A percentile compares a stretch with the other conserved stretches of the same genome.
Evolutionary conservation across 768 basidiomycete species (phyloP).

Genomic region (Pleurotus platypus): DNA sequence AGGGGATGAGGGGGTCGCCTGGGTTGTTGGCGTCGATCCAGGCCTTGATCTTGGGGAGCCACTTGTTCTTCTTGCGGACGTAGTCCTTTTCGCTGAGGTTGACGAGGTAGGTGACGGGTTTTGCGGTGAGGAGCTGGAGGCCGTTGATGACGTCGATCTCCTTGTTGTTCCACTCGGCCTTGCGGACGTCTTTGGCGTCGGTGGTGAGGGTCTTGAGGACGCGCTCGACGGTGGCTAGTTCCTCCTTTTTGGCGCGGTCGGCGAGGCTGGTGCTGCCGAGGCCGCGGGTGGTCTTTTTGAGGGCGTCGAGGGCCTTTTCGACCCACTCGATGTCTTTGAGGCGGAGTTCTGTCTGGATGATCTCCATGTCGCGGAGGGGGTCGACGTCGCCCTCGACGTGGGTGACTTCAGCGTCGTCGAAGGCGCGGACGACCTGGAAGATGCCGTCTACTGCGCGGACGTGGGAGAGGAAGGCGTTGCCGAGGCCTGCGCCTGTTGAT

Average conservation of each 20-base stretch:
- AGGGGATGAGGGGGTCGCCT: conserved; percentile 93
- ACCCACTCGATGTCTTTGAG: conserved; percentile 99
- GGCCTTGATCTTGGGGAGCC: conserved; percentile 95
- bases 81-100: conserved; percentile 96
- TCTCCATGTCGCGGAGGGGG: conserved; percentile 95
- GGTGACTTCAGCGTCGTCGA: conserved; percentile 98
- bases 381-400: conserved; percentile 99
- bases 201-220: conserved; percentile 10
- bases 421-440: conserved; percentile 96
- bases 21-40: conserved; percentile 98
- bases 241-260: conserved; percentile 95
- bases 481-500: conserved; percentile 95
- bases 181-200: conserved; percentile 75
- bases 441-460: conserved; percentile 99
- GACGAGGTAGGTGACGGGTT: conserved; percentile 96
- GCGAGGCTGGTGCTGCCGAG: conserved; percentile 78
- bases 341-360: conserved; percentile 90
- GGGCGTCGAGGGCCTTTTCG: conserved; percentile 78
- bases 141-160: conserved; percentile 94
- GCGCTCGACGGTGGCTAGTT: conserved; percentile 52
- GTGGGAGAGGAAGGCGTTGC: conserved; percentile 96
- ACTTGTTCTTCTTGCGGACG: conserved; percentile 98
- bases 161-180: conserved; percentile 93
- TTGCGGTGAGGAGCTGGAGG: conserved; percentile 89
- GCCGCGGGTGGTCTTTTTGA: conserved; percentile 71